Evolutionary conservation across 345 rosid species (phyloP).

Genomic region (Citrus sp.): DNA sequence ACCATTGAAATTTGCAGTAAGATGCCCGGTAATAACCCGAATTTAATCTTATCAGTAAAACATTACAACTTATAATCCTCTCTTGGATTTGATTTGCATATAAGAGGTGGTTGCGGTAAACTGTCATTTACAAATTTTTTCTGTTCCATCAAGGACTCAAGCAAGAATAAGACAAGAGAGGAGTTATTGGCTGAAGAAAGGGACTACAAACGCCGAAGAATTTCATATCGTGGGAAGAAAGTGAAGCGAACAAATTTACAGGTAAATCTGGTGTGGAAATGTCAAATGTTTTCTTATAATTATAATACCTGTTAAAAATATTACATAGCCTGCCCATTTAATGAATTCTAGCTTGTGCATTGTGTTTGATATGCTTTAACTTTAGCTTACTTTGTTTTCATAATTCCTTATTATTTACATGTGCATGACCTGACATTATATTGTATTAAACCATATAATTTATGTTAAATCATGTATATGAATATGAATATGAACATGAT

Average conservation of each 20-base stretch:
- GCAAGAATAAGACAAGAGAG: conserved; percentile 69
- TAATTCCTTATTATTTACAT: not conserved
- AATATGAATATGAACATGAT: not conserved
- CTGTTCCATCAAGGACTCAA: conserved; percentile 43
- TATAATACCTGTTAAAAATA: not conserved
- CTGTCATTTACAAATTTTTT: conserved; percentile 1
- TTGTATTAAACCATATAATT: not conserved
- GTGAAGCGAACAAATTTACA: conserved; percentile 64
- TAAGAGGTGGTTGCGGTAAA: not conserved
- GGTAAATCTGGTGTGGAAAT: conserved; percentile 34
- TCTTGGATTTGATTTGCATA: not conserved
- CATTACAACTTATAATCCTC: not conserved
- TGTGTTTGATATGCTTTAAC: not conserved
- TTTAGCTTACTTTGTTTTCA: not conserved
- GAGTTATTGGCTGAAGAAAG: conserved; percentile 95
- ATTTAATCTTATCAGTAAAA: not conserved
- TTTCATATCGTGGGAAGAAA: conserved; percentile 98
- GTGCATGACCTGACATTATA: not conserved
- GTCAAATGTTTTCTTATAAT: not conserved
- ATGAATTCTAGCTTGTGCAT: not conserved
- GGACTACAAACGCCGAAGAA: conserved; percentile 92
- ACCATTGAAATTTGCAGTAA: not conserved
- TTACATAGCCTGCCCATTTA: not conserved
- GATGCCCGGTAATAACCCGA: not conserved
- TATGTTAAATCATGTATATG: not conserved